Conservation (phyloP, 1,284 basidiomycete genomes). For the Marasmius fiardii region DNA sequence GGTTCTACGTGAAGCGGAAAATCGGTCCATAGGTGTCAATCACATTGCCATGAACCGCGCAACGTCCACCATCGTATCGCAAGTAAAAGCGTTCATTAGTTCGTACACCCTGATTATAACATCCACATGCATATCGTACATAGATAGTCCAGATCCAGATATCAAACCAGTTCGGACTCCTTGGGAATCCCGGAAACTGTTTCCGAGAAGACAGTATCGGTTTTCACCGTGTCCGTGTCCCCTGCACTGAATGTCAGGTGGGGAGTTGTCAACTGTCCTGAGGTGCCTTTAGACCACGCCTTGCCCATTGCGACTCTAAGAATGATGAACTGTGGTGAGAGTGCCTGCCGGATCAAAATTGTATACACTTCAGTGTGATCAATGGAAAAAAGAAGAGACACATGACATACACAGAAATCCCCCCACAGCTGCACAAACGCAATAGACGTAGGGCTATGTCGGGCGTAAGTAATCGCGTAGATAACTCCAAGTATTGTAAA, state of each 20-base stretch:
- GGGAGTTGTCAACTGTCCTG: slow-evolving; percentile 9
- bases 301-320: slow-evolving; percentile 23
- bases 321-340: slow-evolving; percentile 26
- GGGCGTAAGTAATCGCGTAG: slow-evolving; percentile 22
- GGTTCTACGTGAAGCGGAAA: too few species aligned
- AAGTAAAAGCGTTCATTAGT: too few species aligned
- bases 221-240: neutral
- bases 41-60: too few species aligned
- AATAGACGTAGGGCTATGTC: slow-evolving; percentile 19
- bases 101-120: too few species aligned
- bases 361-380: neutral
- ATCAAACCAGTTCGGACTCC: too few species aligned
- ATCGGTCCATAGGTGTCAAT: too few species aligned
- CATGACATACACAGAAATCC: slow-evolving; percentile 21
- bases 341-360: slow-evolving; percentile 12
- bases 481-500: slow-evolving; percentile 23
- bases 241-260: slow-evolving; percentile 3
- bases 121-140: too few species aligned
- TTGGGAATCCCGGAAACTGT: too few species aligned
- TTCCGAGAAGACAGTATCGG: too few species aligned
- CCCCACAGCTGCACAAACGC: slow-evolving; percentile 23
- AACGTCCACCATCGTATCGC: too few species aligned
- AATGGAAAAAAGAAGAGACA: neutral
- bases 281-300: slow-evolving; percentile 21
- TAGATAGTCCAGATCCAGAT: too few species aligned